Percentiles rank a stretch among this genome's conserved stretches.
Conservation (phyloP, 441 rosid genomes). For the Rhodomyrtus psidioides region DNA sequence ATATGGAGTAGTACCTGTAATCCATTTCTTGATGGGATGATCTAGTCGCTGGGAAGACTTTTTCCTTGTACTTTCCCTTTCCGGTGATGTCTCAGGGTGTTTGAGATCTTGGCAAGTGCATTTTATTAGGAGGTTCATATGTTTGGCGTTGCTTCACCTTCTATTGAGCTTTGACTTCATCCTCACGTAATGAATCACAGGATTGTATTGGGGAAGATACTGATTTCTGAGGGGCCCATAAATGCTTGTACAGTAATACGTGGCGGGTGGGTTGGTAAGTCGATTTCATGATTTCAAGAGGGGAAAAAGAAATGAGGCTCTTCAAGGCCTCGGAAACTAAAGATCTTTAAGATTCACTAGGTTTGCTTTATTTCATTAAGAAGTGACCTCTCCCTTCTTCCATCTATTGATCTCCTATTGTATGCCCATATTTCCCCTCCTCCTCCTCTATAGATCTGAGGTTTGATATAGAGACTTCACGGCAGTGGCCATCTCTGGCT, state of each 20-base stretch:
- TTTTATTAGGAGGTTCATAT: slow-evolving; percentile 7
- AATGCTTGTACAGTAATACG: slow-evolving; percentile 74
- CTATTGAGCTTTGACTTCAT: slow-evolving; percentile 25
- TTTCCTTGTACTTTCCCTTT: neutral
- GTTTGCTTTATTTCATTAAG: neutral
- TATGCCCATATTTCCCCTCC: neutral
- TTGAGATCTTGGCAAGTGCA: neutral
- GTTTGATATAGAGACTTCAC: neutral
- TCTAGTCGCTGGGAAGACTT: neutral
- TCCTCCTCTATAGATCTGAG: neutral
- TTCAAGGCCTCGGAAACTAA: neutral
- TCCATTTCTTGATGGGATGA: neutral
- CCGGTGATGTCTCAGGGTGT: neutral
- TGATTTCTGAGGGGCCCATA: slow-evolving; percentile 79
- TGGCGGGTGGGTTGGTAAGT: slow-evolving; percentile 97
- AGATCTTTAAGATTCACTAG: neutral
- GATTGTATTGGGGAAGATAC: slow-evolving; percentile 92
- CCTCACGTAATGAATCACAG: slow-evolving; percentile 57
- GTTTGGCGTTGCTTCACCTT: slow-evolving; percentile 13
- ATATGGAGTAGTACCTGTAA: neutral
- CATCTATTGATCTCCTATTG: neutral
- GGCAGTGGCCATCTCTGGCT: neutral
- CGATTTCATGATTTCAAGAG: slow-evolving; percentile 21
- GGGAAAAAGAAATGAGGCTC: neutral
- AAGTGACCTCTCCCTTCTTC: neutral